Percentiles rank a stretch among this genome's conserved stretches.
These are phyloP conservation scores for Penicillium chermesinum DNA, from an alignment of 495 filamentous ascomycete species.

Conservation along the genomic window DNA sequence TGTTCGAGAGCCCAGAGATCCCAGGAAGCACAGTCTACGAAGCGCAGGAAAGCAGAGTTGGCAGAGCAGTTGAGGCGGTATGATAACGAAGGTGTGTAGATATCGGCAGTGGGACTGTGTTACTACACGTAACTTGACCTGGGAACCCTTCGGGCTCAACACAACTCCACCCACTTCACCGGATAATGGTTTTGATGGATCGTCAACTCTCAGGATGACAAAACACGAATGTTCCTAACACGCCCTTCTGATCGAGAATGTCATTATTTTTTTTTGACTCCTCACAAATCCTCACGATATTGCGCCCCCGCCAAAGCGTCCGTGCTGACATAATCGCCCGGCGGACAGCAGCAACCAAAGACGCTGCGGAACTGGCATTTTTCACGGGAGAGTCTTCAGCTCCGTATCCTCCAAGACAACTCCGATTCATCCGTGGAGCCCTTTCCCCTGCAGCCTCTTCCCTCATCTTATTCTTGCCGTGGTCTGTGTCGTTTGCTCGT, in stretches of 20 bases:
- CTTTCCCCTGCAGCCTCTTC: slow-evolving; percentile 16
- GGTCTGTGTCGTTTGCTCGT: slow-evolving; percentile 24
- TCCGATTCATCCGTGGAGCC: slow-evolving; percentile 21
- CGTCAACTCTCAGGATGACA: too few species aligned
- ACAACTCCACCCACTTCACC: too few species aligned
- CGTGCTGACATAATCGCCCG: slow-evolving; percentile 24
- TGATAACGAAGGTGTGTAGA: background rate
- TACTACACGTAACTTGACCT: background rate
- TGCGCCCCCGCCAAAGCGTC: too few species aligned
- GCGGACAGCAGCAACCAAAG: slow-evolving; percentile 29
- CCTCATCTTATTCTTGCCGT: slow-evolving; percentile 2
- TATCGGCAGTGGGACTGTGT: background rate
- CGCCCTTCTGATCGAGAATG: too few species aligned
- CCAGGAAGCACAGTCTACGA: background rate
- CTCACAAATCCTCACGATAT: too few species aligned
- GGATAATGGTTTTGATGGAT: too few species aligned
- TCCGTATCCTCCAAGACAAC: slow-evolving; percentile 17
- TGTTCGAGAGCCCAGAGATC: too few species aligned
- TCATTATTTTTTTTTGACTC: too few species aligned
- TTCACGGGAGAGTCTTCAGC: slow-evolving; percentile 27
- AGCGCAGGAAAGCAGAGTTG: background rate
- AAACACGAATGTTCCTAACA: too few species aligned
- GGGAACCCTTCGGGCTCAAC: background rate
- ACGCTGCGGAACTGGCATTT: slow-evolving; percentile 33
- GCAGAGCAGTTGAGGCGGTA: background rate